Evolutionary conservation across 768 basidiomycete genomes (phyloP).

Genomic region (Fibroporia radiculosa): DNA sequence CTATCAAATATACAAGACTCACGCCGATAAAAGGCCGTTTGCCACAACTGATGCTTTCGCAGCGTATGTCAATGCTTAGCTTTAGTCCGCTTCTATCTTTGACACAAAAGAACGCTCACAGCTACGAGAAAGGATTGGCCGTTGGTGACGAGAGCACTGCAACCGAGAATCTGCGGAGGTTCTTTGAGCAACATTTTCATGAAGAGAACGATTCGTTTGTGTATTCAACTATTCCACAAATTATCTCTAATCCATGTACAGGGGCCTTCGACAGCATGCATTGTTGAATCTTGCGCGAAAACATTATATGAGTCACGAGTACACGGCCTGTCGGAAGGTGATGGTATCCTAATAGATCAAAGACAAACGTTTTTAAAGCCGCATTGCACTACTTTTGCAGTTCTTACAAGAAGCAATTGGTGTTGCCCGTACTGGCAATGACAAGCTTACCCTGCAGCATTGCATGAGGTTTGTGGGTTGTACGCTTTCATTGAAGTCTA

Average conservation of each 20-base stretch:
- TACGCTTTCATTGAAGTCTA: neutral
- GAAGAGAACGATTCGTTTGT: slow-evolving; percentile 74
- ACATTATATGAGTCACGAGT: slow-evolving; percentile 68
- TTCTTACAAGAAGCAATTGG: slow-evolving; percentile 69
- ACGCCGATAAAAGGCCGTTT: slow-evolving; percentile 57
- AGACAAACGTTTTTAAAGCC: neutral
- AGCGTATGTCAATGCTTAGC: slow-evolving; percentile 29
- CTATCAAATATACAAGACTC: slow-evolving; percentile 51
- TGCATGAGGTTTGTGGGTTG: slow-evolving; percentile 54
- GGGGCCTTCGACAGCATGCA: slow-evolving; percentile 74
- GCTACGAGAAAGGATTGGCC: slow-evolving; percentile 59
- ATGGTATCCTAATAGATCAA: neutral
- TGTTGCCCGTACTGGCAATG: slow-evolving; percentile 65
- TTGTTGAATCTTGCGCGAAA: slow-evolving; percentile 70
- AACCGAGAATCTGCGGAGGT: slow-evolving; percentile 62
- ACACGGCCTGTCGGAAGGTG: slow-evolving; percentile 62
- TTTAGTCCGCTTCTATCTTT: neutral
- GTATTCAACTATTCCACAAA: neutral
- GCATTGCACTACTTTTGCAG: slow-evolving; percentile 27
- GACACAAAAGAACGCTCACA: slow-evolving; percentile 23
- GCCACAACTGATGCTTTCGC: slow-evolving; percentile 55
- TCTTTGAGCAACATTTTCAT: slow-evolving; percentile 84
- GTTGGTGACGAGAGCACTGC: slow-evolving; percentile 66
- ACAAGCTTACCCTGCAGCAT: slow-evolving; percentile 67
- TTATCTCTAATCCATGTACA: slow-evolving; percentile 20